Base-by-base conservation (phyloP, 2,329 filamentous ascomycete genomes). In the Tolypocladium capitatum region DNA sequence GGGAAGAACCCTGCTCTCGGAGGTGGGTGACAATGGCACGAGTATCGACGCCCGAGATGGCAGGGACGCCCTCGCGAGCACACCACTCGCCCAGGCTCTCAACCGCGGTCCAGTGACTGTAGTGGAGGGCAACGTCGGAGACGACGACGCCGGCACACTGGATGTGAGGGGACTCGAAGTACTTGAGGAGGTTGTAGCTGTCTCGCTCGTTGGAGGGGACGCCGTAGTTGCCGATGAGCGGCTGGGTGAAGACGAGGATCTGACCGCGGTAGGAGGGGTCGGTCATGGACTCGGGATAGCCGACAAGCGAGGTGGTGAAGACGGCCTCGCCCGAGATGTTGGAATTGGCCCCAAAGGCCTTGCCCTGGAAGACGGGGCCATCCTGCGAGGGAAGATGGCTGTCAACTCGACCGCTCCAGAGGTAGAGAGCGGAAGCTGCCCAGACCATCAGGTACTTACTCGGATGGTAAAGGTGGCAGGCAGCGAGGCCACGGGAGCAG, bases 81-180 rank as follows among this genome's bases (percentile, higher is more conserved):
- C 92, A 98, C 92, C 92, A 98, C 58, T 94, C 78, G 56, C 85
- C 77, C 61, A 98, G 71, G 61, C 86, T 90, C 76, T 98, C 88
- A 11, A 98, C 91, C 33, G 92, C 92, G 52, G 92, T 97, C 92
- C 92, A 98, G 66, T 98, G 92, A 68, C 89, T 95, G 77, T 97
- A 96, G 65, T 90, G 80, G 65, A 87, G 76, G 41, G 92, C 91
- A 53, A 91, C 89, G 64, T 98, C 92, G 59, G 91, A 88, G 47
- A 98, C 92, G 43, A 98, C 91, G 46, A 98, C 85, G 68, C 90
- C 92, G 52, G 86, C 86, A 51, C 91, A 94, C 74, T 98, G 92
- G 56, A 98, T 90, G 70, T 97, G 88, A 46, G 92, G 92, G 28
- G 89, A 96, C 71, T 98, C 92, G 61, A 98, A 98, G 75, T 97